These are phyloP conservation scores for Mycena capillaripes DNA, from an alignment of 768 basidiomycete species.

Conservation along the genomic window DNA sequence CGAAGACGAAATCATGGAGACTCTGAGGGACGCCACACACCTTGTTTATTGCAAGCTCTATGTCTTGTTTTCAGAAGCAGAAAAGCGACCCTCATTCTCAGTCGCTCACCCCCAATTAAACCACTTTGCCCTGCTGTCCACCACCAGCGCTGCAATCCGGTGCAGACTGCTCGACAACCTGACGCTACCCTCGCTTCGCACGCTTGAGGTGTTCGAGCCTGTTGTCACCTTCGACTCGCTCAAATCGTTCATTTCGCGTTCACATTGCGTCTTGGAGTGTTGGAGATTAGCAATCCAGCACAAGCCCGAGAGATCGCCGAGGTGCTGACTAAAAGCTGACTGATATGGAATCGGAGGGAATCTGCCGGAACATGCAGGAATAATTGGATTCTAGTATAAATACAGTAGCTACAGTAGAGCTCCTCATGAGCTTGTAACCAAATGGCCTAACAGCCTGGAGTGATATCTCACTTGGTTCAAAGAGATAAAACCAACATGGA, in stretches of 20 bases:
- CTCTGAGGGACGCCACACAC: background rate
- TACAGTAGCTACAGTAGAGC: too few relatives aligned
- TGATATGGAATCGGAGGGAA: too few relatives aligned
- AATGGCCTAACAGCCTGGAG: too few relatives aligned
- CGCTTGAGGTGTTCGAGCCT: background rate
- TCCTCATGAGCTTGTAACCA: too few relatives aligned
- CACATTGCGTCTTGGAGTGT: background rate
- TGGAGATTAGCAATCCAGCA: too few relatives aligned
- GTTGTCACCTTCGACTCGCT: background rate
- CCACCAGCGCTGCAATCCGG: background rate
- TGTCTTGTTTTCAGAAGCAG: background rate
- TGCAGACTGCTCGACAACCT: too few relatives aligned
- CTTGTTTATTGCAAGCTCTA: background rate
- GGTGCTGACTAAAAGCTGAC: too few relatives aligned
- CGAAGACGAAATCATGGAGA: background rate
- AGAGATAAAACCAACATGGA: too few relatives aligned
- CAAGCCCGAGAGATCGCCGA: too few relatives aligned
- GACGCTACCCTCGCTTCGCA: background rate
- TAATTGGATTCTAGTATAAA: too few relatives aligned
- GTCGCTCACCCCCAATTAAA: background rate
- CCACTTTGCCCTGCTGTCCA: background rate
- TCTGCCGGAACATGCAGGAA: too few relatives aligned
- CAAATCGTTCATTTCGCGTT: background rate
- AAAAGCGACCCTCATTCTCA: background rate
- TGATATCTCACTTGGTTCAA: too few relatives aligned